Evolutionary conservation across 768 basidiomycete genomes (phyloP), one percentile per base, ranked within the genome.

Genomic region (Pisolithus marmoratus): DNA sequence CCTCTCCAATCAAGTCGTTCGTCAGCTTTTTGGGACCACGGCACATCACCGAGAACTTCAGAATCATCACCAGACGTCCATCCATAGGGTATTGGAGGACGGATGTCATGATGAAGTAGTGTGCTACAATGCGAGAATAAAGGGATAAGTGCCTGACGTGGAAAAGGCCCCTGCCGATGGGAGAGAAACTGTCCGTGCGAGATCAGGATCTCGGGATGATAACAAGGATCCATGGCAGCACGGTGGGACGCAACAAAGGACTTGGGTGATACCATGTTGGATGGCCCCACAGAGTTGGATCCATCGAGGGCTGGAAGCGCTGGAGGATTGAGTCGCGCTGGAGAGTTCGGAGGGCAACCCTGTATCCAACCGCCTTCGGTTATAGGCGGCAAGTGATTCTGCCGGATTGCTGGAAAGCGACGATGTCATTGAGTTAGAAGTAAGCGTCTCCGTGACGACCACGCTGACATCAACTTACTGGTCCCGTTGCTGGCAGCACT

Each of bases 1-100:
- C 89, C 89, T 38, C 89, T 73, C 89, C 89, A 90, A 38, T 81
- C 70, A 17, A 89, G 57, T 3, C 78, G 70, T 53, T 84, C 80
- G 61, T 85, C 78, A 1, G 67, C 24, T 68, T 84, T 90, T 29
- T 77, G 72, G 12, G 82, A 77, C 80, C 84, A 91, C 0, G 72
- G 74, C 9, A 83, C 78, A 63, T 88, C 81, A 2, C 57, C 60
- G 57, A 82, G 72, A 2, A 63, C 62, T 1, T 70, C 69, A 5
- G 72, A 68, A 17, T 61, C 59, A 5, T 74, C 63, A 14, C 76
- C 75, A 8, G 71, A 74, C 0, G 73, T 47, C 78, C 78, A 83
- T 9, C 66, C 72, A 46, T 78, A 78, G 0, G 74, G 71, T 2
- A 70, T 70, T 1, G 79, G 74, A 4, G 75, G 69, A 26, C 76